phyloP scores from a whole-genome alignment of 768 basidiomycete genomes.

The Hygrocybe coccinea region DNA sequence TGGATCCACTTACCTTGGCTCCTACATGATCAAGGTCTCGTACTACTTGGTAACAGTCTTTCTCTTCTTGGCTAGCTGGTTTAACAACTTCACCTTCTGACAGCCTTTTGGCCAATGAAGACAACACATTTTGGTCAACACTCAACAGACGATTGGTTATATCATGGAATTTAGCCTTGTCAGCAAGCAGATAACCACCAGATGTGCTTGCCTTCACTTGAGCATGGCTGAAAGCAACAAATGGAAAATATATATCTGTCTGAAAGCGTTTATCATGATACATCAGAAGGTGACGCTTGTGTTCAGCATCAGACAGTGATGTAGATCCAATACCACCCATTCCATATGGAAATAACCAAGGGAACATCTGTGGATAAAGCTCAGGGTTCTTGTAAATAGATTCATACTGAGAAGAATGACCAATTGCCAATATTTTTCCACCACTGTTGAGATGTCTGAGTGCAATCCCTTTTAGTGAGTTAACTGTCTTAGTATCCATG shows the following conservation, averaged over 20 bases:
- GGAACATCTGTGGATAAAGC: slow-evolving; percentile 36
- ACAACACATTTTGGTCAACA: slow-evolving; percentile 21
- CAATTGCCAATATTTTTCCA: slow-evolving; percentile 19
- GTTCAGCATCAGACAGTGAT: slow-evolving; percentile 13
- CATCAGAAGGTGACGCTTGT: slow-evolving; percentile 25
- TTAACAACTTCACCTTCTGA: slow-evolving; percentile 20
- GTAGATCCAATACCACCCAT: slow-evolving; percentile 25
- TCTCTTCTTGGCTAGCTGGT: slow-evolving; percentile 29
- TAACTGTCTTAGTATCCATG: slow-evolving; percentile 11
- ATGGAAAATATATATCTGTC: slow-evolving; percentile 30
- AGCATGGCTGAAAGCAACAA: slow-evolving; percentile 37
- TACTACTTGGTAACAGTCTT: slow-evolving; percentile 31
- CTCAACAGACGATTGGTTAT: slow-evolving; percentile 20
- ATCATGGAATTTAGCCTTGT: slow-evolving; percentile 22
- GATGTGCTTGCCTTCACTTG: slow-evolving; percentile 30
- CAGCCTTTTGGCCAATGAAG: slow-evolving; percentile 17
- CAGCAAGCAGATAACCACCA: slow-evolving; percentile 26
- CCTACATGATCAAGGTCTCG: slow-evolving; percentile 32
- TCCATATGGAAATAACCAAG: slow-evolving; percentile 39
- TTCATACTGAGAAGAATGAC: slow-evolving; percentile 13
- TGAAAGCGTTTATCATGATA: slow-evolving; percentile 41
- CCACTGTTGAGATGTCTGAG: slow-evolving; percentile 16
- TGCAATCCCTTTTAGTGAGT: slow-evolving; percentile 19
- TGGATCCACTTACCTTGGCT: slow-evolving; percentile 26
- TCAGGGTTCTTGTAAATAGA: slow-evolving; percentile 28